phyloP scores from a whole-genome alignment of 768 basidiomycete species.

The Hirschioporus abietinus region DNA sequence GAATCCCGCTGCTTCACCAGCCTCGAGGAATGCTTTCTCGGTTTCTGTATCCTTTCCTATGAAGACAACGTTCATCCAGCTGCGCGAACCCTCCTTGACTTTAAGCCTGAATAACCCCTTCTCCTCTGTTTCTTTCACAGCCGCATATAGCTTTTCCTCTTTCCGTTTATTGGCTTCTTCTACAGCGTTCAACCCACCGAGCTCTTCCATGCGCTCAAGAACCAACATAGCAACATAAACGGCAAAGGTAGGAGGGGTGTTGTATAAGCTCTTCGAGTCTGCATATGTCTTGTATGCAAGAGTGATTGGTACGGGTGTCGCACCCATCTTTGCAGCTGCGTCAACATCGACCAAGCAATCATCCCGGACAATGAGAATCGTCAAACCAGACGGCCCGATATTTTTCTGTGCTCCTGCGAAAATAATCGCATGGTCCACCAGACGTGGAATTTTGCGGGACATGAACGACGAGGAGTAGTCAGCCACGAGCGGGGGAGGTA shows the following conservation, averaged over 20 bases:
- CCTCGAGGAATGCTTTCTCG: conserved; percentile 71
- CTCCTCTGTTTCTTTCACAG: conserved; percentile 62
- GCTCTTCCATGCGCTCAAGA: conserved; percentile 57
- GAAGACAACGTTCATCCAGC: conserved; percentile 97
- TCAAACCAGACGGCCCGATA: conserved; percentile 89
- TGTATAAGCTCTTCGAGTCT: conserved; percentile 73
- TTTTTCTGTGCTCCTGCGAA: conserved; percentile 99
- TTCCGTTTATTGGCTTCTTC: conserved; percentile 67
- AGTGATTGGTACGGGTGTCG: conserved; percentile 67
- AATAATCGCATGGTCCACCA: conserved; percentile 89
- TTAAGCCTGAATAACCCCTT: conserved; percentile 66
- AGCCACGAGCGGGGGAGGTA: conserved; percentile 73
- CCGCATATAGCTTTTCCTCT: conserved; percentile 69
- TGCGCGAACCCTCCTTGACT: conserved; percentile 70
- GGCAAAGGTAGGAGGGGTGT: conserved; percentile 89
- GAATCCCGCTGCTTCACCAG: conserved; percentile 76
- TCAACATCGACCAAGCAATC: conserved; percentile 91
- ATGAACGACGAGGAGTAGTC: conserved; percentile 98
- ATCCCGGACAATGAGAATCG: conserved; percentile 90
- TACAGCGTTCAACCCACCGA: conserved; percentile 64
- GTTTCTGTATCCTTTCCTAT: conserved; percentile 53
- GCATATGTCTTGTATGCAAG: conserved; percentile 81
- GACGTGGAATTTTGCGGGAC: conserved; percentile 83
- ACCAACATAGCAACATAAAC: conserved; percentile 91
- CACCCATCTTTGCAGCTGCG: conserved; percentile 67